Evolutionary conservation across 805 yeast species (phyloP), one percentile per base, ranked within the genome.

Genomic region (Starmerella sp.): DNA sequence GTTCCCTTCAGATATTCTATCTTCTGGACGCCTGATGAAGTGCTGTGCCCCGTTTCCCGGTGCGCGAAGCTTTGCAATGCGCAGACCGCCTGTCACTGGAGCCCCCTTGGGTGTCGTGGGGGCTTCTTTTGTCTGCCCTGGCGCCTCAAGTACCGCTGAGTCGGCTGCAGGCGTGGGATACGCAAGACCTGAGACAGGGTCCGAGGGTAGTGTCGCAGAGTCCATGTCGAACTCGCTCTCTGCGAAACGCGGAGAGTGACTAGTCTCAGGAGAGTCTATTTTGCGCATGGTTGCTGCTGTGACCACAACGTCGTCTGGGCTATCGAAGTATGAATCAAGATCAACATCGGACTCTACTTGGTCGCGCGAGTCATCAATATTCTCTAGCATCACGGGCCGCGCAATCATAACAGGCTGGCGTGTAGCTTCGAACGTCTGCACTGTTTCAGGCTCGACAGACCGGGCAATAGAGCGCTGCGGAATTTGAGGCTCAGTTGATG

Each of bases 401-500:
- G 55, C 63, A 14, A 52, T 9, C 22, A 36, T 31, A 10, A 60
- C 34, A 22, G 54, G 62, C 34, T 58, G 55, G 8, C 54, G 55
- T 34, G 46, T 56, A 9, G 63, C 63, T 17, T 53, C 57, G n/a
- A 59, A 46, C 50, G 55, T 59, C n/a, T 48, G 54, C 9, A 47
- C 57, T 2, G n/a, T 15, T 17, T 57, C 62, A 1, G 60, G 53
- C 42, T 57, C 60, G 10, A 57, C 60, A 3, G n/a, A 5, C 4
- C 62, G 58, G 6, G 60, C 62, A 10, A 52, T 36, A 8, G 62
- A 59, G 3, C 60, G 53, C 42, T 46, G 54, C 5, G 60, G 62
- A 17, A 59, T 57, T 34, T n/a, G 50, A 3, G 56, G 56, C 14
- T 52, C 43, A n/a, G 43, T 13, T 7, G 41, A 8, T 11, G 41